Evolutionary conservation across 495 filamentous ascomycete genomes (phyloP).

Genomic region (Aspergillus campestris): DNA sequence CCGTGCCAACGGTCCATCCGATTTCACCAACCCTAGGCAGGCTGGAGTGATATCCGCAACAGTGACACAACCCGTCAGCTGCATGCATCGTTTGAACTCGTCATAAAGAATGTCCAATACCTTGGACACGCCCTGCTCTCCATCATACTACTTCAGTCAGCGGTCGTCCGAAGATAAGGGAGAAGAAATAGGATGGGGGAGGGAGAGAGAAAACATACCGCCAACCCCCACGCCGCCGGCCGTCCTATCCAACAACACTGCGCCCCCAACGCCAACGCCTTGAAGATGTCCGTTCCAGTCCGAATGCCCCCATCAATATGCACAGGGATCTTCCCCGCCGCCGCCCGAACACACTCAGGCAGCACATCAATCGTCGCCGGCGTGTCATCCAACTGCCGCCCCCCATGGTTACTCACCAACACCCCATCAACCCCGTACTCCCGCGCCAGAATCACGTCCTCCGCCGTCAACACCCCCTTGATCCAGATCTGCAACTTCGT

Average conservation of each 20-base stretch:
- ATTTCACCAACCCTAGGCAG: slow-evolving; percentile 26
- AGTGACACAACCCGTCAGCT: slow-evolving; percentile 40
- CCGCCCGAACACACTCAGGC: slow-evolving; percentile 70
- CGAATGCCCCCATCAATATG: slow-evolving; percentile 77
- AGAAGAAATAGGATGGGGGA: no score
- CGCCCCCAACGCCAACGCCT: slow-evolving; percentile 69
- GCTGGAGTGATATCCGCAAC: slow-evolving; percentile 35
- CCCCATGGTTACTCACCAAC: slow-evolving; percentile 36
- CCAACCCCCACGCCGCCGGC: neutral
- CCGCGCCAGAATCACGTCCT: slow-evolving; percentile 63
- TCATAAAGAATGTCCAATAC: slow-evolving; percentile 35
- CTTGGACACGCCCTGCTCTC: slow-evolving; percentile 30
- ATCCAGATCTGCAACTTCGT: slow-evolving; percentile 68
- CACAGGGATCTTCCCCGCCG: slow-evolving; percentile 62
- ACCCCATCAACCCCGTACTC: slow-evolving; percentile 49
- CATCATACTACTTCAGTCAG: slow-evolving; percentile 19
- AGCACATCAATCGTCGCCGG: slow-evolving; percentile 72
- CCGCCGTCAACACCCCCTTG: slow-evolving; percentile 79
- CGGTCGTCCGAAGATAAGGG: neutral
- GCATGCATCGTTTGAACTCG: slow-evolving; percentile 46
- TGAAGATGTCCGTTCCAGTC: slow-evolving; percentile 74
- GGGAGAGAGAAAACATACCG: slow-evolving; percentile 5
- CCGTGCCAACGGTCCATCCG: slow-evolving; percentile 35
- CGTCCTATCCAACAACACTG: slow-evolving; percentile 69
- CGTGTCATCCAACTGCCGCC: slow-evolving; percentile 62